These are phyloP conservation scores for Begonia loranthoides DNA, from an alignment of 306 rosid species.

Conservation along the genomic window DNA sequence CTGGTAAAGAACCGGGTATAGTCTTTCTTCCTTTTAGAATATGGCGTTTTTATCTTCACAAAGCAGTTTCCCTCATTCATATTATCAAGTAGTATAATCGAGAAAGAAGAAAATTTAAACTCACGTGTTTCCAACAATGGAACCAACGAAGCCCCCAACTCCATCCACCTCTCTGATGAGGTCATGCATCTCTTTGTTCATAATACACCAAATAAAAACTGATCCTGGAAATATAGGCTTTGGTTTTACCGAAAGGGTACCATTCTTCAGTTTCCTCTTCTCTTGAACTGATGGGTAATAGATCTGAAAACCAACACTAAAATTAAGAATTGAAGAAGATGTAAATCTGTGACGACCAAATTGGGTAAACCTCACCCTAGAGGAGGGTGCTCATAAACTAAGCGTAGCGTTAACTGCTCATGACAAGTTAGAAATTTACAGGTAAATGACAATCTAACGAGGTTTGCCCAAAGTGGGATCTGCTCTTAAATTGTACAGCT, in stretches of 20 bases:
- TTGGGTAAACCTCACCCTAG: too few relatives aligned
- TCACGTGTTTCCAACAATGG: constrained; percentile 79
- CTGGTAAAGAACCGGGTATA: too few relatives aligned
- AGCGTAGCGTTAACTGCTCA: too few relatives aligned
- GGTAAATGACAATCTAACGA: too few relatives aligned
- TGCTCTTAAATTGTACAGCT: too few relatives aligned
- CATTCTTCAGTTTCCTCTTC: constrained; percentile 61
- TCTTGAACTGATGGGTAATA: constrained; percentile 55
- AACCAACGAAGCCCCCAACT: constrained; percentile 77
- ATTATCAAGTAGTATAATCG: too few relatives aligned
- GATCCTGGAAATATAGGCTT: constrained; percentile 69
- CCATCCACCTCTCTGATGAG: constrained; percentile 59
- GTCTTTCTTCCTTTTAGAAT: too few relatives aligned
- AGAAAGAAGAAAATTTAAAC: constrained; percentile 11
- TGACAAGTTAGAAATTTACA: too few relatives aligned
- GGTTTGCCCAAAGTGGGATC: too few relatives aligned
- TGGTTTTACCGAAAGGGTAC: constrained; percentile 41
- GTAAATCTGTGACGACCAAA: background rate
- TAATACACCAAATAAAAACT: constrained; percentile 50
- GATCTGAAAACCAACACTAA: constrained; percentile 39
- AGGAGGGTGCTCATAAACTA: too few relatives aligned
- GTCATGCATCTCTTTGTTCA: constrained; percentile 83
- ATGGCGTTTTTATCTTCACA: too few relatives aligned
- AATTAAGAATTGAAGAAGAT: constrained; percentile 2
- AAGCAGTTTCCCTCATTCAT: too few relatives aligned